These are phyloP conservation scores for Arthrobotrys pseudoclavata DNA, from an alignment of 2,329 filamentous ascomycete species.

Conservation along the genomic window DNA sequence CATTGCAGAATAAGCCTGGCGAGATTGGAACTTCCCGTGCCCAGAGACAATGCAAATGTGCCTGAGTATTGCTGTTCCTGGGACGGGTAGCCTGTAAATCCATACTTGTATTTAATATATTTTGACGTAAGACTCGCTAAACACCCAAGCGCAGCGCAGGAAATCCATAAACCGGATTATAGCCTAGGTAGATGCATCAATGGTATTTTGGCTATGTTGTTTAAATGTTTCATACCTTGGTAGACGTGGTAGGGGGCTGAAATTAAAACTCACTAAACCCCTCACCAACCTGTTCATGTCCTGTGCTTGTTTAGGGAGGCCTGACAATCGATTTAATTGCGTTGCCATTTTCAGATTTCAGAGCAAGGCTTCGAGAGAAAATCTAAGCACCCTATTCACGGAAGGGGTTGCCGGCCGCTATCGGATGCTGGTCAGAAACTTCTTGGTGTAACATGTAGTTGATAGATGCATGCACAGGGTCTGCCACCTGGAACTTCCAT, in stretches of 20 bases:
- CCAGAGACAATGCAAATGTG: conserved; percentile 12
- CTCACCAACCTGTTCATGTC: conserved; percentile 12
- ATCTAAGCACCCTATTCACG: conserved; percentile 37
- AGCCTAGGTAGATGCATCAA: conserved; percentile 6
- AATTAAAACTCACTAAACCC: conserved; percentile 46
- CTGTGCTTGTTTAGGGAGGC: conserved; percentile 20
- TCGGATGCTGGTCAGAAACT: conserved; percentile 31
- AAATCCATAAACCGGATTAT: conserved; percentile 6
- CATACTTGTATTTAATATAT: neutral
- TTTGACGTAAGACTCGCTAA: conserved; percentile 4
- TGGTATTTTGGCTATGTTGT: conserved; percentile 48
- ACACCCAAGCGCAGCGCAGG: conserved; percentile 2
- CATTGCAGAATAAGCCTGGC: conserved; percentile 32
- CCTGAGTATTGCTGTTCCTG: conserved; percentile 28
- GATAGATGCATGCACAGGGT: conserved; percentile 29
- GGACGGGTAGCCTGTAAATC: conserved; percentile 18
- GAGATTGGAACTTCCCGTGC: conserved; percentile 26
- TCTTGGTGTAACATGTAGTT: conserved; percentile 3
- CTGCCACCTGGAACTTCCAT: conserved; percentile 18
- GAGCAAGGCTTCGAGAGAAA: conserved; percentile 21
- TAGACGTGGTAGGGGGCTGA: conserved; percentile 38
- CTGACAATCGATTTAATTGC: conserved; percentile 43
- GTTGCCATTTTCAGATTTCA: conserved; percentile 17
- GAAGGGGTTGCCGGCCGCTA: conserved; percentile 55
- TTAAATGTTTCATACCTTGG: conserved; percentile 52